These are phyloP conservation scores for Entoloma clypeatum DNA, from an alignment of 1,284 basidiomycete genomes.

Conservation along the genomic window DNA sequence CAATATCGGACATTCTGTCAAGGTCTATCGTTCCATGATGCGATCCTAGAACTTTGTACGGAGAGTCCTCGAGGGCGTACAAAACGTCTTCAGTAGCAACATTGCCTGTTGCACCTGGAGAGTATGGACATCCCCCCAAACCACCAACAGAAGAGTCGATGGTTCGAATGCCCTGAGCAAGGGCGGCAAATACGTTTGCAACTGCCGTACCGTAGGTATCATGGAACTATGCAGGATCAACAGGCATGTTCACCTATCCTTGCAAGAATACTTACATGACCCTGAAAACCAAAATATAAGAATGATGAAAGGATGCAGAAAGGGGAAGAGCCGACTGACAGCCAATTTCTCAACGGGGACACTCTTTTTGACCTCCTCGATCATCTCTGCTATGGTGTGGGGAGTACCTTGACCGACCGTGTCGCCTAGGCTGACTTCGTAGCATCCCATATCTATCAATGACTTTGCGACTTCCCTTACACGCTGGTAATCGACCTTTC, in stretches of 20 bases:
- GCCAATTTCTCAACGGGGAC: slow-evolving; percentile 67
- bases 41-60: slow-evolving; percentile 61
- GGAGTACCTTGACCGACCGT: slow-evolving; percentile 89
- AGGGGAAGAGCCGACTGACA: slow-evolving; percentile 39
- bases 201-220: slow-evolving; percentile 88
- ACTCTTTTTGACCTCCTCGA: slow-evolving; percentile 65
- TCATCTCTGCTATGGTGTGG: slow-evolving; percentile 57
- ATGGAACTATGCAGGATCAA: slow-evolving; percentile 64
- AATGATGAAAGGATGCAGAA: slow-evolving; percentile 8
- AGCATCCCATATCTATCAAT: slow-evolving; percentile 88
- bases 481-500: slow-evolving; percentile 61
- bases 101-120: slow-evolving; percentile 93
- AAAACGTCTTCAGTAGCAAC: slow-evolving; percentile 89
- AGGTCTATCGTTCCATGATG: slow-evolving; percentile 47
- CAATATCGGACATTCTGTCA: slow-evolving; percentile 66
- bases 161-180: slow-evolving; percentile 62
- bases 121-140: slow-evolving; percentile 93
- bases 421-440: slow-evolving; percentile 90
- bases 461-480: slow-evolving; percentile 73
- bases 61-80: slow-evolving; percentile 74
- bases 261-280: slow-evolving; percentile 48
- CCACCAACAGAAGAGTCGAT: slow-evolving; percentile 80
- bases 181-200: slow-evolving; percentile 66
- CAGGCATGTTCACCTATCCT: neutral
- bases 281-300: slow-evolving; percentile 29